These are phyloP conservation scores for Lachancea lanzarotensis DNA, from an alignment of 805 yeast species.

Conservation along the genomic window DNA sequence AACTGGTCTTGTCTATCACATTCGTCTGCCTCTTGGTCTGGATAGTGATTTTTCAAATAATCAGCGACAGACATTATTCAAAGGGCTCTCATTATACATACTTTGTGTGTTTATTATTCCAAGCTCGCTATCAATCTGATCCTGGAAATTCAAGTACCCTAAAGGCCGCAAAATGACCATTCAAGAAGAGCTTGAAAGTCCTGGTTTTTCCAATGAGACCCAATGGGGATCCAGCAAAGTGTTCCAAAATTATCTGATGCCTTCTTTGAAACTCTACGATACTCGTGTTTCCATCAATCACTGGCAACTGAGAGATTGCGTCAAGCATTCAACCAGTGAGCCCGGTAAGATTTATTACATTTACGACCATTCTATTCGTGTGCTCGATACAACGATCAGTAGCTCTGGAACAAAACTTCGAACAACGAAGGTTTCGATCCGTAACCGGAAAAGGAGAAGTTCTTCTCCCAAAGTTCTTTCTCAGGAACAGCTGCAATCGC, in stretches of 20 bases:
- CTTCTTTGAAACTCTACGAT: conserved; percentile 27
- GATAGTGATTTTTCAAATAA: no score
- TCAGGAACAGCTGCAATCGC: conserved; percentile 10
- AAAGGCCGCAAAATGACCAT: conserved; percentile 14
- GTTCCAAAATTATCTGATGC: conserved; percentile 30
- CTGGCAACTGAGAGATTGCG: conserved; percentile 80
- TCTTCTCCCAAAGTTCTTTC: conserved; percentile 4
- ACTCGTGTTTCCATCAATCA: conserved; percentile 37
- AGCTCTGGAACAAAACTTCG: not conserved
- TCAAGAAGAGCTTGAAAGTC: conserved; percentile 11
- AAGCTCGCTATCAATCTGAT: not conserved
- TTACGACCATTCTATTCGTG: conserved; percentile 45
- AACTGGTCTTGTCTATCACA: no score
- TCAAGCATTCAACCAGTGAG: conserved; percentile 42
- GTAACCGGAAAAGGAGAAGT: conserved; percentile 7
- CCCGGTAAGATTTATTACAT: conserved; percentile 52
- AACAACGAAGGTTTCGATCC: not conserved
- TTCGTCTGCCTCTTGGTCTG: no score
- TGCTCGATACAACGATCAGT: conserved; percentile 36
- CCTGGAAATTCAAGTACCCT: not conserved
- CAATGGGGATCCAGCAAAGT: conserved; percentile 27
- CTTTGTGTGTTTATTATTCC: no score
- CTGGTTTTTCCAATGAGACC: conserved; percentile 19
- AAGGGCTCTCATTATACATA: no score
- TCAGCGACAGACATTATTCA: no score